Evolutionary conservation across 257 asterid species (phyloP), one percentile per base, ranked within the genome.

Genomic region (Rehmannia glutinosa): DNA sequence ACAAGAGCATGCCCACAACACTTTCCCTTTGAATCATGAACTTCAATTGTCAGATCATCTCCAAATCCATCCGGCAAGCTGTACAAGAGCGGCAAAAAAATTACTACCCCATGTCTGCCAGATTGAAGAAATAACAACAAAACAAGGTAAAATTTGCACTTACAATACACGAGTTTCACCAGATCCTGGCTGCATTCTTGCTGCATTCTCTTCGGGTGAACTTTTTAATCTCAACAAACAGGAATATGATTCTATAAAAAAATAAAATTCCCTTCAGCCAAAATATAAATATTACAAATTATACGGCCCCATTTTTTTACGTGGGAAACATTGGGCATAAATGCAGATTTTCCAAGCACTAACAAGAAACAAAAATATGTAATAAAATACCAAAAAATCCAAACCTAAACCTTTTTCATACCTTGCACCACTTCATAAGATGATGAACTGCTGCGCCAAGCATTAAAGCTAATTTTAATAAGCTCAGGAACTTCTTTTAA

Each of bases 21-120:
- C 63, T 81, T 87, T 63, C 96, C 97, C 56, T 88, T 94, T 5
- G 93, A 91, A 82, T 94, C 97, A 35, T 60, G 78, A 55, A 94
- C 89, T 76, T 94, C 96, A 51, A 94, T 75, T 25, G 91, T 71
- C 69, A 94, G 78, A 77, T 89, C 96, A 68, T 94, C 99, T 33
- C 95, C 99, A 56, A 88, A 77, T 52, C 97, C 97, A 68, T 94
- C 97, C 0, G 97, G 97, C 78, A 94, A 78, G 79, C 99, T 94
- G 81, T 47, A 71, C 15, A 64, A 5, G 33, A 64, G 30, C 15
- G 68, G 62, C 33, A 63, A 51, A 27, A 59, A 66, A 68, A n/a
- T 61, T 23, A 73, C 28, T 41, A 23, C 69, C 73, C 20, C 17
- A 30, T 27, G 25, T 59, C 53, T 0, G 8, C n/a, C 19, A 62